These are phyloP conservation scores for Penicillium verrucosum DNA, from an alignment of 2,329 filamentous ascomycete species.

Conservation along the genomic window DNA sequence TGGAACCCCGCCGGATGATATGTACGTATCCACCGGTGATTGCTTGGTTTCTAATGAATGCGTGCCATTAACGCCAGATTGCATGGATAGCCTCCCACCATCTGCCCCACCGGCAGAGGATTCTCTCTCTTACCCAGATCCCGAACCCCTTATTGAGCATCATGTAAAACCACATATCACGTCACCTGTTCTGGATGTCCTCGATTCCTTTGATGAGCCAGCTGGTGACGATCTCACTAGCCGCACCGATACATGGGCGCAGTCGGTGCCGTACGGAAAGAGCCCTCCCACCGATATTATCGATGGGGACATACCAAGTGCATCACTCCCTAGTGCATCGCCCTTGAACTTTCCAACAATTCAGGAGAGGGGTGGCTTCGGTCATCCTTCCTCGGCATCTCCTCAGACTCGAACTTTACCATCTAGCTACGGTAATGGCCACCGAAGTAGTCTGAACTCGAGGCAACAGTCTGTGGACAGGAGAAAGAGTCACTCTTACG, in stretches of 20 bases:
- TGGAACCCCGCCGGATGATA: slow-evolving; percentile 33
- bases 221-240: slow-evolving; percentile 34
- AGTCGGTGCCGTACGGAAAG: slow-evolving; percentile 44
- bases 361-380: slow-evolving; percentile 40
- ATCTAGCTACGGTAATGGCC: slow-evolving; percentile 43
- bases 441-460: slow-evolving; percentile 35
- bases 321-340: slow-evolving; percentile 38
- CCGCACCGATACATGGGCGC: slow-evolving; percentile 45
- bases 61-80: slow-evolving; percentile 9
- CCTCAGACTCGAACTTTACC: slow-evolving; percentile 43
- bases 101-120: slow-evolving; percentile 29
- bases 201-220: slow-evolving; percentile 33
- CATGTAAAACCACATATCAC: slow-evolving; percentile 27
- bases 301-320: slow-evolving; percentile 35
- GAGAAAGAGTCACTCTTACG: slow-evolving; percentile 40
- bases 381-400: slow-evolving; percentile 43
- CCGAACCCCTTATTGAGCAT: slow-evolving; percentile 17
- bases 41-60: background rate
- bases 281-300: slow-evolving; percentile 42
- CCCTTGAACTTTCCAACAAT: slow-evolving; percentile 41
- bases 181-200: slow-evolving; percentile 40
- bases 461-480: slow-evolving; percentile 39
- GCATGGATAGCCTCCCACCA: slow-evolving; percentile 25
- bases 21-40: slow-evolving; percentile 29
- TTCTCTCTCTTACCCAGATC: slow-evolving; percentile 32